These are phyloP conservation scores for Brasilioporus rufonigricans DNA, from an alignment of 768 basidiomycete genomes.

Conservation along the genomic window DNA sequence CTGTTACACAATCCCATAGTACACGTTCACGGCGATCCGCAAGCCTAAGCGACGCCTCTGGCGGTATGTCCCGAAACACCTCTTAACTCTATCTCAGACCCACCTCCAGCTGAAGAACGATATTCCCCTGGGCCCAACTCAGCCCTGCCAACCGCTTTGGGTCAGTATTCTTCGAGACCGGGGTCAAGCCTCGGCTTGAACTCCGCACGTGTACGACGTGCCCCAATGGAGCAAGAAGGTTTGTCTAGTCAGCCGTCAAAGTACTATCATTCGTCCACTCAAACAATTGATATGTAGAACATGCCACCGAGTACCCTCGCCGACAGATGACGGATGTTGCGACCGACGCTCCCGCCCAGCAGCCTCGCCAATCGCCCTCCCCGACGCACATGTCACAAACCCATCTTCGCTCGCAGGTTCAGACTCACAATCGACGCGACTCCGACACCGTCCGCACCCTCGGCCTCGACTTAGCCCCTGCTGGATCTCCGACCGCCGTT, in stretches of 20 bases:
- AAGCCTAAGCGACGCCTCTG: slow-evolving; percentile 64
- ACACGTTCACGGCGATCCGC: slow-evolving; percentile 73
- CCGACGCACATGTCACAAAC: slow-evolving; percentile 38
- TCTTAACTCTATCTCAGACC: slow-evolving; percentile 22
- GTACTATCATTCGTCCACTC: neutral
- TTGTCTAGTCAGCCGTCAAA: slow-evolving; percentile 13
- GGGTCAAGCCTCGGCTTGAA: slow-evolving; percentile 44
- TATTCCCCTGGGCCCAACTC: slow-evolving; percentile 21
- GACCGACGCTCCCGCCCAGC: slow-evolving; percentile 21
- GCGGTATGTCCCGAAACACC: slow-evolving; percentile 23
- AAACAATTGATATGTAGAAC: slow-evolving; percentile 17
- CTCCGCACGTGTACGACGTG: slow-evolving; percentile 37
- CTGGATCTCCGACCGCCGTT: slow-evolving; percentile 57
- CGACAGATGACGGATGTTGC: slow-evolving; percentile 11
- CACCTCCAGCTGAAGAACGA: slow-evolving; percentile 27
- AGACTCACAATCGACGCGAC: slow-evolving; percentile 64
- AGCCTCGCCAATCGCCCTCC: slow-evolving; percentile 54
- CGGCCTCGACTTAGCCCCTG: slow-evolving; percentile 34
- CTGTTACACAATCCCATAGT: slow-evolving; percentile 37
- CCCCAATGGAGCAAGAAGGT: slow-evolving; percentile 47
- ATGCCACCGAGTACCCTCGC: slow-evolving; percentile 25
- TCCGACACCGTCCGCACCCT: slow-evolving; percentile 70
- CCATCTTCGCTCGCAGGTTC: slow-evolving; percentile 30
- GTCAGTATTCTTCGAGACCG: slow-evolving; percentile 35
- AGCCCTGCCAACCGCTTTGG: slow-evolving; percentile 18